Evolutionary conservation across 768 basidiomycete species (phyloP), one percentile per base, ranked within the genome.

Genomic region (Russula sp.): DNA sequence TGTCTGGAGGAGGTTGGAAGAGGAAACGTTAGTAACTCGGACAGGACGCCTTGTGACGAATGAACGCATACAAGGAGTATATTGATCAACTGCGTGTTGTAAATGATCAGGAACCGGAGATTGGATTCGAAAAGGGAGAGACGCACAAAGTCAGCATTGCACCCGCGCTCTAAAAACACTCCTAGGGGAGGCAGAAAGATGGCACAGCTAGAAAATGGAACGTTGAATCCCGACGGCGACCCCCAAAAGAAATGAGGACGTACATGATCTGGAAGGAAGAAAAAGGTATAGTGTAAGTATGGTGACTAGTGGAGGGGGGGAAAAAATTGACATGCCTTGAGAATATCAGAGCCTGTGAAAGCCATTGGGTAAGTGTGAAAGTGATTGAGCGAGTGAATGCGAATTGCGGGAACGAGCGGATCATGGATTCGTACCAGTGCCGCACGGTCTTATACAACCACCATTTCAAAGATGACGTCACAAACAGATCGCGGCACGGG

Each of bases 91-190:
- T 74, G 27, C 27, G 27, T 27, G 55, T 48, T 50, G 54, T 49
- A 40, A 44, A 11, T 31, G 32, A 55, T 51, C 11, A 47, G 13
- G 32, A 10, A 22, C 13, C n/a, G 3, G 22, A 34, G n/a, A 6
- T 1, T 7, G 7, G 11, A 9, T 40, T 54, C 13, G 22, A 11
- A 31, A 39, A 48, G 34, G 13, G 63, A 35, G 4, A 57, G 45
- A 81, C 85, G 56, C 70, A 89, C 84, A 49, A 95, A 74, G 73
- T 94, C 91, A 22, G 82, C 84, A 40, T 78, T 77, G 72, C 91
- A 94, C 31, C 94, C 94, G 57, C 90, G 82, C 77, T 95, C 92
- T 31, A 95, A 76, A 77, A 94, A 93, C 31, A 96, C 94, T 60
- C 87, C 92, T 2, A 96, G 71, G 62, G 94, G 94, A 10, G 92